Evolutionary conservation across 257 asterid species (phyloP).

Genomic region (Lithospermum erythrorhizon): DNA sequence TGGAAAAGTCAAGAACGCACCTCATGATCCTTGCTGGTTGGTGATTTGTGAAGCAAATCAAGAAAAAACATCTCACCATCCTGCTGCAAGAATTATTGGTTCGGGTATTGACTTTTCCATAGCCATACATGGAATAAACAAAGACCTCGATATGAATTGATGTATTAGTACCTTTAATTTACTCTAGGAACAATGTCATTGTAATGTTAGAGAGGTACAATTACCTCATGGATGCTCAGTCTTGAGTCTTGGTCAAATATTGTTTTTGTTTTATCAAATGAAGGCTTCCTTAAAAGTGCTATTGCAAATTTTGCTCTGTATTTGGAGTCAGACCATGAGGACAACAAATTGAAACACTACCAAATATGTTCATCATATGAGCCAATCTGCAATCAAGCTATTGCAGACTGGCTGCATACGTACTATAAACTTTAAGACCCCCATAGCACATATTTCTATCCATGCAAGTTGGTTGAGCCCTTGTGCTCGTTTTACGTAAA

Average conservation of each 20-base stretch:
- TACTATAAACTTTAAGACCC: too few relatives aligned
- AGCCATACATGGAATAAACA: background rate
- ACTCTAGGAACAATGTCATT: too few relatives aligned
- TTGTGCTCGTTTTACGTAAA: too few relatives aligned
- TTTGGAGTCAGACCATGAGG: too few relatives aligned
- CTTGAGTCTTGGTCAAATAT: background rate
- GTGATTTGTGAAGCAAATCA: constrained; percentile 10
- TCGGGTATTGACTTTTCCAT: constrained; percentile 66
- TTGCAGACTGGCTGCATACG: too few relatives aligned
- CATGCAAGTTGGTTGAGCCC: too few relatives aligned
- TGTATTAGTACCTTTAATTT: background rate
- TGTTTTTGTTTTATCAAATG: background rate
- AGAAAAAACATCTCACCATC: constrained; percentile 21
- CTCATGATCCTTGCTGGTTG: constrained; percentile 38
- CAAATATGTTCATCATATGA: too few relatives aligned
- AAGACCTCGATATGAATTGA: background rate
- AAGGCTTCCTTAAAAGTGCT: background rate
- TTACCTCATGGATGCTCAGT: background rate
- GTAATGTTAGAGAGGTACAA: too few relatives aligned
- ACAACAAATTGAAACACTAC: too few relatives aligned
- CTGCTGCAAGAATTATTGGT: constrained; percentile 43
- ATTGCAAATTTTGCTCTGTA: too few relatives aligned
- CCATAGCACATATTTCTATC: too few relatives aligned
- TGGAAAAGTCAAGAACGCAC: constrained; percentile 78
- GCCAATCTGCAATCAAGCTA: too few relatives aligned